Evolutionary conservation across 2,329 filamentous ascomycete genomes (phyloP), one percentile per base, ranked within the genome.

Genomic region (Sphaerostilbella broomeana): DNA sequence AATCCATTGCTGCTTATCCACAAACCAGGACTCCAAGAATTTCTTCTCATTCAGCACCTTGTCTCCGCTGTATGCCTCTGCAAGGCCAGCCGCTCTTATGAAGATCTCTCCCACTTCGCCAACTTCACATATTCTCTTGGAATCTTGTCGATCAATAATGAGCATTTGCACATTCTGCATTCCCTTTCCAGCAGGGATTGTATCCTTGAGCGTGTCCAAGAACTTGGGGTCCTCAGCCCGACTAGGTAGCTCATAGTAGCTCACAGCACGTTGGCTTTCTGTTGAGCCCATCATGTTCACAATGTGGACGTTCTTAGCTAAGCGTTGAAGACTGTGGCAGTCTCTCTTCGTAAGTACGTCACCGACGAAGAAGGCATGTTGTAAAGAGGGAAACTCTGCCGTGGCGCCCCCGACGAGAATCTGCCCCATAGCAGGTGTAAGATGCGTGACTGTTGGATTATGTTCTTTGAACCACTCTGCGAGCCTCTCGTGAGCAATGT

Each of bases 351-450:
- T 94, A 33, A 97, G 63, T 22, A 95, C 70, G 55, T 97, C 90
- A 21, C 92, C 92, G 1, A 97, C 90, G 47, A 90, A 97, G 69
- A 97, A 90, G 13, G 81, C 87, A 42, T 79, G 72, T 42, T 82
- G 72, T n/a, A 97, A 69, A 10, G 74, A 70, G 1, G 86, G 83
- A 54, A 95, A 94, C 49, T 84, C 63, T 0, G 86, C 80, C 3
- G 68, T 81, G 17, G 87, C 84, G 49, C 85, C 86, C 29, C 88
- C 89, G n/a, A 90, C 81, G 2, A 97, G 68, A 45, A 97, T 92
- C 52, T 95, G 86, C 40, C 89, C 89, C 89, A 97, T 95, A 42
- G 92, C 92, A 8, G 92, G 92, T 1, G 92, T 98, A 26, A 97
- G 66, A 62, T 97, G 92, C 10, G 84, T 87, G 15, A 88, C 84